These are phyloP conservation scores for Pisolithus thermaeus DNA, from an alignment of 1,284 basidiomycete genomes.

Conservation along the genomic window DNA sequence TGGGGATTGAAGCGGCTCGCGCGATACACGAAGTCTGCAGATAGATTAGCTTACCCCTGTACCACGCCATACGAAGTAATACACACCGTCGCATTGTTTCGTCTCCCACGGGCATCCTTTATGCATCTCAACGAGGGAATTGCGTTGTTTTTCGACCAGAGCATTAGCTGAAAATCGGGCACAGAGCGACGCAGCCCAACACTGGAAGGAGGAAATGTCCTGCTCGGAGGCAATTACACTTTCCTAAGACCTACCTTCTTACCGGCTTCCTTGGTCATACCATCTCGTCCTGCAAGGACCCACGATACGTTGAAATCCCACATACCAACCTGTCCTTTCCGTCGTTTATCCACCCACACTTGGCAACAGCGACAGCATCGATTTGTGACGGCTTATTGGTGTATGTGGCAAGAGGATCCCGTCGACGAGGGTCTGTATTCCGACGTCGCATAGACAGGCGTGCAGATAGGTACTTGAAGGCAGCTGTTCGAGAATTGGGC, in stretches of 20 bases:
- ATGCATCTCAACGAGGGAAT: slow-evolving; percentile 31
- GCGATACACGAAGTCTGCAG: slow-evolving; percentile 64
- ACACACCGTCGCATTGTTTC: slow-evolving; percentile 68
- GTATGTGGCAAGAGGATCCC: slow-evolving; percentile 66
- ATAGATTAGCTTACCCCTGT: background rate
- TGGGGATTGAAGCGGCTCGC: slow-evolving; percentile 61
- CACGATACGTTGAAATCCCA: slow-evolving; percentile 67
- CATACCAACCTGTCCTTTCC: slow-evolving; percentile 74
- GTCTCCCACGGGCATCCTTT: too few relatives aligned
- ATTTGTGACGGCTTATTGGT: slow-evolving; percentile 67
- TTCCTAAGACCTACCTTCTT: slow-evolving; percentile 33
- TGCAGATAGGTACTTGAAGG: background rate
- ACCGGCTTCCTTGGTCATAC: slow-evolving; percentile 71
- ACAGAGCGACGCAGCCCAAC: background rate
- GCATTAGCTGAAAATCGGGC: slow-evolving; percentile 43
- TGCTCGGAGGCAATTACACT: slow-evolving; percentile 10
- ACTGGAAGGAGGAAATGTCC: background rate
- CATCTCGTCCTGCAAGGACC: slow-evolving; percentile 60
- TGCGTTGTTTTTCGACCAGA: slow-evolving; percentile 65
- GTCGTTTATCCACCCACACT: slow-evolving; percentile 76
- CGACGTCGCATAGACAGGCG: slow-evolving; percentile 33
- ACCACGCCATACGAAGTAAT: background rate
- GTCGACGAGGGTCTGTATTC: slow-evolving; percentile 76
- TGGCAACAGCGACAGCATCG: slow-evolving; percentile 70
- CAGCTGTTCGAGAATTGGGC: background rate